phyloP scores from a whole-genome alignment of 352 stramenopile species.

The Blastocystis hominis region DNA sequence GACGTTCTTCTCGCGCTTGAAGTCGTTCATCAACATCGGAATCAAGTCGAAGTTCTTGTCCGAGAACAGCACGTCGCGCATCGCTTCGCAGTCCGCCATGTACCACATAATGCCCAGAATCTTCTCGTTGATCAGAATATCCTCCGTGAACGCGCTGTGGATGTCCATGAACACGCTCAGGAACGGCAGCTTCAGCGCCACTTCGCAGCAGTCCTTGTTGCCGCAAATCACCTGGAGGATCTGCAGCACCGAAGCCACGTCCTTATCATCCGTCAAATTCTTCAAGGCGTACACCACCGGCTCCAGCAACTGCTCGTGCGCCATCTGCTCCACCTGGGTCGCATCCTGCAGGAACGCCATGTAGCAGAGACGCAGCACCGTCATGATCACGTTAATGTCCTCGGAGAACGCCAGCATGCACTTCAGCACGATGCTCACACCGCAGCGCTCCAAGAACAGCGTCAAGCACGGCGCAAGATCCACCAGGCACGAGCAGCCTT shows the following conservation, averaged over 20 bases:
- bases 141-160: slow-evolving; percentile 3
- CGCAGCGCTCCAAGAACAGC: slow-evolving; percentile 9
- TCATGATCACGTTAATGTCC: slow-evolving; percentile 49
- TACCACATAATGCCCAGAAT: slow-evolving; percentile 51
- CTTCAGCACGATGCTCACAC: slow-evolving; percentile 6
- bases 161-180: slow-evolving; percentile 14
- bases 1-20: slow-evolving; percentile 20
- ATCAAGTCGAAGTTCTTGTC: slow-evolving; percentile 34
- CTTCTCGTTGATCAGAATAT: slow-evolving; percentile 43
- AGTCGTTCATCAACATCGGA: slow-evolving; percentile 17
- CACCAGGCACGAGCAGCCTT: slow-evolving; percentile 17
- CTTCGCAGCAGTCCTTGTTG: slow-evolving; percentile 39
- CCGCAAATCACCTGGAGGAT: slow-evolving; percentile 42
- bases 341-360: slow-evolving; percentile 32
- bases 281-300: slow-evolving; percentile 34
- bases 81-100: slow-evolving; percentile 43
- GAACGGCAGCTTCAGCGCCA: slow-evolving; percentile 43
- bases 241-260: slow-evolving; percentile 50
- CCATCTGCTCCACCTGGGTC: slow-evolving; percentile 43
- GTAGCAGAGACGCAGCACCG: slow-evolving; percentile 40
- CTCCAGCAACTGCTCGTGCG: slow-evolving; percentile 2
- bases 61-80: not conserved
- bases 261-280: not conserved
- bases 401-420: slow-evolving; percentile 45
- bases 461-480: not conserved